Base-by-base conservation (phyloP, 257 asterid genomes). In the Verbena officinalis region DNA sequence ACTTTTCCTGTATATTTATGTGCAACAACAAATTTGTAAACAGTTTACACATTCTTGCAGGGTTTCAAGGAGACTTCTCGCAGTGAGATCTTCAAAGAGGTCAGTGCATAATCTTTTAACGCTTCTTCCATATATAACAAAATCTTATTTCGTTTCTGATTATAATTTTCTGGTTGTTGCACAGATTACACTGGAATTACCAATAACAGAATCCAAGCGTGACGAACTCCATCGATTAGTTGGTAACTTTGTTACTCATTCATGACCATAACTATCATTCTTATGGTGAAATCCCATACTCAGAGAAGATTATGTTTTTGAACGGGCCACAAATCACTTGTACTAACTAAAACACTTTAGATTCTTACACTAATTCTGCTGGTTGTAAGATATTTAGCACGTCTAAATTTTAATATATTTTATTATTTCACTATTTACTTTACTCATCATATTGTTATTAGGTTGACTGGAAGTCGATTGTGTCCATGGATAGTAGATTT, bases 31-130 rank as follows among this genome's bases (percentile, higher is more conserved):
- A 55, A 6, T 69, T 19, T 55, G 55, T 61, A 3, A 70, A 10
- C 52, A 36, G 58, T 45, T 49, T 14, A 24, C 58, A 31, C 55
- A 60, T 72, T 64, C 56, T 51, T 74, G 21, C 78, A 92, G 97
- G 97, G 95, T 38, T 92, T 92, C 76, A 64, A 69, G 56, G 85
- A 80, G 77, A 75, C 78, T 64, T 83, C 81, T 76, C 69, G 78
- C 74, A 87, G 98, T 65, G 79, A 83, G 74, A 84, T 87, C 70
- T 92, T 92, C 79, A 81, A 84, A 56, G 97, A 89, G 96, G 97
- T 91, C 68, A 73, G 85, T 49, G 22, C 67, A 22, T 48, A 31
- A 52, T 50, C 46, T 63, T 50, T 52, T 71, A 4, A 4, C 57
- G 30, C 53, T 24, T 40, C 20, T n/a, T 54, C 33, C 43, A 5